Conservation (phyloP, 2,329 filamentous ascomycete genomes). For the Beauveria asiatica region DNA sequence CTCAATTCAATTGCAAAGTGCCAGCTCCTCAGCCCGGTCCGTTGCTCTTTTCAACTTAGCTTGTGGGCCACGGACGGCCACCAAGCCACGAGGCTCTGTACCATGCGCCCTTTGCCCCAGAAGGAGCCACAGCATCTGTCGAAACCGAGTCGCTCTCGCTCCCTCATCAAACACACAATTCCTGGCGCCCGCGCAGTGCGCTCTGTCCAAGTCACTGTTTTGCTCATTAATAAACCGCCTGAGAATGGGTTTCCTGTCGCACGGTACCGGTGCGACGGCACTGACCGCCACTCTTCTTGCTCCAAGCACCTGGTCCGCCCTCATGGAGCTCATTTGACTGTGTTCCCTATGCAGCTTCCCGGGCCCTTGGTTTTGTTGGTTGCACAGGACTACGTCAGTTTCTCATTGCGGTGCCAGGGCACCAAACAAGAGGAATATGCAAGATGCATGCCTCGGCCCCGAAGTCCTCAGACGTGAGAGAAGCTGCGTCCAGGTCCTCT, state of each 20-base stretch:
- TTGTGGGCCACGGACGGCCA: background rate
- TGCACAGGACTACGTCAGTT: background rate
- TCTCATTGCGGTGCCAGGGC: background rate
- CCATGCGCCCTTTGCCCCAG: background rate
- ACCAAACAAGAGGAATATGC: background rate
- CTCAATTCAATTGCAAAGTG: background rate
- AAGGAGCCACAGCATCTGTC: background rate
- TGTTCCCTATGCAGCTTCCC: background rate
- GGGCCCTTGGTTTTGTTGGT: background rate
- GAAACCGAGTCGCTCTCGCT: background rate
- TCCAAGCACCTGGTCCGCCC: background rate
- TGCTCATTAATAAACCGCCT: background rate
- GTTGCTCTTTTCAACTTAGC: background rate
- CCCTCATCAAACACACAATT: background rate
- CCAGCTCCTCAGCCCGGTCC: background rate
- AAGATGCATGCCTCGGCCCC: background rate
- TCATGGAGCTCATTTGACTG: background rate
- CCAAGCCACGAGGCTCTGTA: background rate
- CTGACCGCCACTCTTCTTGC: slow-evolving; percentile 9
- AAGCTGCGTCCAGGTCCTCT: background rate
- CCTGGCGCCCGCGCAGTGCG: background rate
- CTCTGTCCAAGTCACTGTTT: background rate
- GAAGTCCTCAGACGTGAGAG: background rate
- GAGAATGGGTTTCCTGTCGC: slow-evolving; percentile 1
- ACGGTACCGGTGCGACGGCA: slow-evolving; percentile 6